A percentile compares a stretch with the other conserved stretches of the same genome.
These are phyloP conservation scores for Agaricus bisporus DNA, from an alignment of 768 basidiomycete species.

Conservation along the genomic window DNA sequence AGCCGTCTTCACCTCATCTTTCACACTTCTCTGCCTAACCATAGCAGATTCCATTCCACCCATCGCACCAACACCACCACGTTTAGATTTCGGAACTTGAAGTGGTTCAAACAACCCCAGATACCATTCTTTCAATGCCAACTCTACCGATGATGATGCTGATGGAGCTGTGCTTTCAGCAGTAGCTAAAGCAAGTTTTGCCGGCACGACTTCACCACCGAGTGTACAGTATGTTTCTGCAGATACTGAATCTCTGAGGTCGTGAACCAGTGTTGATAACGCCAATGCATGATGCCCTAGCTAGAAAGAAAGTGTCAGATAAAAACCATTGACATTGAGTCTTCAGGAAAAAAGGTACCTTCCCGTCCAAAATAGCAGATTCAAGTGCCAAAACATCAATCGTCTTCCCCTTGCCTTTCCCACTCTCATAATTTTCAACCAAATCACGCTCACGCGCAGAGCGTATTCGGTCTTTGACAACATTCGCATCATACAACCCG, in stretches of 20 bases:
- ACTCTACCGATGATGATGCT: constrained; percentile 17
- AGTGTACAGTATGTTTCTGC: constrained; percentile 86
- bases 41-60: constrained; percentile 14
- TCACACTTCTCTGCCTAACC: constrained; percentile 32
- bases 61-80: background rate
- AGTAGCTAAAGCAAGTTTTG: constrained; percentile 45
- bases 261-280: constrained; percentile 60
- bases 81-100: constrained; percentile 17
- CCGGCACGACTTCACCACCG: constrained; percentile 67
- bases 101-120: constrained; percentile 32
- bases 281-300: constrained; percentile 53
- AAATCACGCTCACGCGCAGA: background rate
- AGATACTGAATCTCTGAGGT: constrained; percentile 65
- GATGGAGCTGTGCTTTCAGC: constrained; percentile 24
- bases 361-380: constrained; percentile 71
- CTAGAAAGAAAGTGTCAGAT: constrained; percentile 13
- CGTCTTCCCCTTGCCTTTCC: constrained; percentile 16
- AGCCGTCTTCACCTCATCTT: constrained; percentile 44
- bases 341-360: constrained; percentile 38
- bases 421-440: background rate
- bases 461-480: constrained; percentile 31
- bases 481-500: constrained; percentile 52
- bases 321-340: background rate
- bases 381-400: constrained; percentile 63
- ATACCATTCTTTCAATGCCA: constrained; percentile 49